Evolutionary conservation across 2,329 filamentous ascomycete genomes (phyloP).

Genomic region (Exophiala xenobiotica): DNA sequence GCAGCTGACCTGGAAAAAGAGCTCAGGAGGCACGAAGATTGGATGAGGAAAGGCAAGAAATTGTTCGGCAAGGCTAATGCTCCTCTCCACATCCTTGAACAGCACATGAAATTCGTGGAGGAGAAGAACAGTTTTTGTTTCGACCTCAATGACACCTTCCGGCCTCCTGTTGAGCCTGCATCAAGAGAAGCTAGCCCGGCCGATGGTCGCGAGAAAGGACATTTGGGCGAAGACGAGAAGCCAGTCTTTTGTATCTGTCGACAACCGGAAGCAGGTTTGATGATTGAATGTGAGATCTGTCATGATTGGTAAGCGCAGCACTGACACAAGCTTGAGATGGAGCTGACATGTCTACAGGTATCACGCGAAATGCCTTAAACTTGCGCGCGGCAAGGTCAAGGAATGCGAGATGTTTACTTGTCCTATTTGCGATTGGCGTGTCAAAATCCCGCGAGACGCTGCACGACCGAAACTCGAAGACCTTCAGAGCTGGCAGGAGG

Average conservation of each 20-base stretch:
- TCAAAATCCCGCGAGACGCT: constrained; percentile 94
- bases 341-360: constrained; percentile 63
- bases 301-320: constrained; percentile 80
- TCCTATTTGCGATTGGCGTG: constrained; percentile 94
- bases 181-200: constrained; percentile 74
- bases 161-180: constrained; percentile 85
- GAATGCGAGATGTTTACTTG: constrained; percentile 98
- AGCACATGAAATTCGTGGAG: constrained; percentile 89
- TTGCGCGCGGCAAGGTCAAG: constrained; percentile 94
- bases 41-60: constrained; percentile 98
- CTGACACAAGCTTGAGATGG: too few species aligned
- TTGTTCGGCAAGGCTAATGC: constrained; percentile 97
- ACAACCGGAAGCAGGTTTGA: constrained; percentile 91
- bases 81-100: constrained; percentile 89
- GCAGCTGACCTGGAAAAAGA: constrained; percentile 92
- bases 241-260: constrained; percentile 98
- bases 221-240: constrained; percentile 55
- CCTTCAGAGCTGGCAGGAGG: constrained; percentile 76
- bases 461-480: constrained; percentile 94
- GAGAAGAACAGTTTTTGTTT: constrained; percentile 90
- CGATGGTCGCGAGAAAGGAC: constrained; percentile 52
- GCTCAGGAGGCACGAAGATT: constrained; percentile 92
- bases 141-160: constrained; percentile 82
- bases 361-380: constrained; percentile 96
- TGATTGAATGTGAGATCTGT: constrained; percentile 98